Conservation (phyloP, 352 stramenopile genomes). For the Phytophthora melonis region DNA sequence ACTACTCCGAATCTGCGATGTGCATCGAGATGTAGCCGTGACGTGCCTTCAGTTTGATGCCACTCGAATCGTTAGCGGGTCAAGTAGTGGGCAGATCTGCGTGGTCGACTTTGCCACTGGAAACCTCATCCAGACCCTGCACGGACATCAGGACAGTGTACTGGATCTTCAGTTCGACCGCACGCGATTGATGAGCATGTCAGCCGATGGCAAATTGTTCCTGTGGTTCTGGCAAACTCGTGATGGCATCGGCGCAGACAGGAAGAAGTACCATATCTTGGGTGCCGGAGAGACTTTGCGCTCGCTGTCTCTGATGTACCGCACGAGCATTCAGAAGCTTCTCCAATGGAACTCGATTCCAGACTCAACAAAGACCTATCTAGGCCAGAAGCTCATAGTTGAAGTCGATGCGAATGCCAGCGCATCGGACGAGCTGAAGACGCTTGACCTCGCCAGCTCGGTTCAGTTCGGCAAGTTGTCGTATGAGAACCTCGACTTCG, state of each 20-base stretch:
- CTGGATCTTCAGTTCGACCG: slow-evolving; percentile 83
- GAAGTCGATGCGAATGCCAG: slow-evolving; percentile 51
- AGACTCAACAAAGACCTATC: slow-evolving; percentile 76
- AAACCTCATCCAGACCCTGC: slow-evolving; percentile 72
- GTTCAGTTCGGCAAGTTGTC: slow-evolving; percentile 65
- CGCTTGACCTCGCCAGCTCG: slow-evolving; percentile 59
- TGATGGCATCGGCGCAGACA: slow-evolving; percentile 46
- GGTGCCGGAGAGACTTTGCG: slow-evolving; percentile 73
- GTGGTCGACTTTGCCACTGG: slow-evolving; percentile 81
- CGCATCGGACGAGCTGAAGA: slow-evolving; percentile 66
- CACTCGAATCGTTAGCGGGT: slow-evolving; percentile 75
- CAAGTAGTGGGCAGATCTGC: slow-evolving; percentile 60
- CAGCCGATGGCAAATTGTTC: slow-evolving; percentile 57
- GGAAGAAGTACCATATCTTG: slow-evolving; percentile 82
- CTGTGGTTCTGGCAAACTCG: slow-evolving; percentile 80
- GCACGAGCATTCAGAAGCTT: slow-evolving; percentile 71
- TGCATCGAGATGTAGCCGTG: slow-evolving; percentile 56
- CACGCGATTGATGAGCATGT: slow-evolving; percentile 73
- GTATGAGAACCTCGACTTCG: slow-evolving; percentile 72
- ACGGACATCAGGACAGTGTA: slow-evolving; percentile 53
- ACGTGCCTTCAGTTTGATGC: slow-evolving; percentile 82
- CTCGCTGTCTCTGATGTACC: slow-evolving; percentile 83
- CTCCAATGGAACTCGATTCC: slow-evolving; percentile 76
- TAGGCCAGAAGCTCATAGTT: slow-evolving; percentile 82
- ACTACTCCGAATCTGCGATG: slow-evolving; percentile 66